Conservation (phyloP, 352 stramenopile genomes). For the Phytophthora citrophthora region DNA sequence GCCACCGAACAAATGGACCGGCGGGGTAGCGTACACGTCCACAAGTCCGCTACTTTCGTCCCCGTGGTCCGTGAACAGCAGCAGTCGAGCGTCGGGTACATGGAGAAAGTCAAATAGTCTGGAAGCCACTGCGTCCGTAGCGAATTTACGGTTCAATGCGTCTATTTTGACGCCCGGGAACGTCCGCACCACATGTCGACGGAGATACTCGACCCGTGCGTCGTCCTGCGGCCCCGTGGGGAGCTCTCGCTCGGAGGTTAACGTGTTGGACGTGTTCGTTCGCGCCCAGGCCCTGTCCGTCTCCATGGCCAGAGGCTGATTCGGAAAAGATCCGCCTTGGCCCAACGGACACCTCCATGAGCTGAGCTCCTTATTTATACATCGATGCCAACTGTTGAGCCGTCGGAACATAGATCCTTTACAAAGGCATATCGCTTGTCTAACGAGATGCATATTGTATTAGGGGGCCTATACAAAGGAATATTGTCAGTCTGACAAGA, state of each 20-base stretch:
- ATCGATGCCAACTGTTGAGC: too few species aligned
- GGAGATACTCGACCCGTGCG: conserved; percentile 69
- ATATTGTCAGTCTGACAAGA: too few species aligned
- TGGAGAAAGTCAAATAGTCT: conserved; percentile 81
- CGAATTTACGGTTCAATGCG: conserved; percentile 62
- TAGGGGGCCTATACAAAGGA: too few species aligned
- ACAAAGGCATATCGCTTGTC: too few species aligned
- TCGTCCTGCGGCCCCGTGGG: conserved; percentile 54
- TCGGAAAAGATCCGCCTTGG: conserved; percentile 9
- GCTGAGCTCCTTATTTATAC: too few species aligned
- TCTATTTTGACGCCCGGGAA: conserved; percentile 71
- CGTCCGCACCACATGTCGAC: conserved; percentile 62
- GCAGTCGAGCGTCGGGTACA: conserved; percentile 56
- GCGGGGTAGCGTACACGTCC: conserved; percentile 71
- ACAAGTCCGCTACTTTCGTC: conserved; percentile 55
- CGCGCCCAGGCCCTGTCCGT: conserved; percentile 22
- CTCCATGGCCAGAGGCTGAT: conserved; percentile 18
- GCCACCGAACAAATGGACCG: conserved; percentile 50
- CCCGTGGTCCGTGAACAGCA: conserved; percentile 79
- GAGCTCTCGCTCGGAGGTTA: conserved; percentile 9
- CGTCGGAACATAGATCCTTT: too few species aligned
- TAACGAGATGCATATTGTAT: too few species aligned
- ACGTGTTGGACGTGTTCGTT: conserved; percentile 11
- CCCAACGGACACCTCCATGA: not conserved
- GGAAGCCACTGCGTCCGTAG: conserved; percentile 62